Evolutionary conservation across 352 stramenopile genomes (phyloP), one percentile per base, ranked within the genome.

Genomic region (Phytophthora syringae): DNA sequence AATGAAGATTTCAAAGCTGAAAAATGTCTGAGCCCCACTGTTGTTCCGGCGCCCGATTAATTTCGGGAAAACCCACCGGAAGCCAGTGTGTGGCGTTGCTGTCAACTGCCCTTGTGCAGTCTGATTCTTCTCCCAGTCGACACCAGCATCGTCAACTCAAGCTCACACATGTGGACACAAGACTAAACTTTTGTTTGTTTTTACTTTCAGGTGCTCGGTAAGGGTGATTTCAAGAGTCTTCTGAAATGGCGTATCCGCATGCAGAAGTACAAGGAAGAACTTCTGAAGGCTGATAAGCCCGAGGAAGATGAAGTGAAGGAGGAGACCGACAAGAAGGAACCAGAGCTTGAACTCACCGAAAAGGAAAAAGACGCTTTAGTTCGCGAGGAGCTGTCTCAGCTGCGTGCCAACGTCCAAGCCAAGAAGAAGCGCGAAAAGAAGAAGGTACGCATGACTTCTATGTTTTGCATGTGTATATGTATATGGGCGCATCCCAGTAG

Each of bases 201-300:
- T 0, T 67, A 0, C 22, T 0, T 49, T 71, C 39, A 96, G 88
- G 88, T 99, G 9, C 84, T 99, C 13, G 98, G 98, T 48, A 99
- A 99, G 52, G 72, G 78, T 7, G 98, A 99, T 62, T 99, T 99
- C 58, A 99, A 99, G 75, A 79, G 78, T 22, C 66, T 99, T 20
- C 75, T 99, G 11, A 98, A 96, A 52, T 99, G 98, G 98, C 88
- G 98, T 18, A 78, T 97, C 6, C 97, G 97, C 32, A 98, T 99
- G 86, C 67, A 79, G 6, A 88, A 89, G 57, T 94, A 93, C 77
- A 93, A 93, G 52, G 77, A 90, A 2, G 86, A 94, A 43, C 77
- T 96, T 6, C 43, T 94, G 2, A 93, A 93, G 70, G 81, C 80
- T 2, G 58, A 87, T 1, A 76, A 76, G 0, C 74, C 77, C 0